Evolutionary conservation across 257 asterid genomes (phyloP).

Genomic region (Perilla frutescens): DNA sequence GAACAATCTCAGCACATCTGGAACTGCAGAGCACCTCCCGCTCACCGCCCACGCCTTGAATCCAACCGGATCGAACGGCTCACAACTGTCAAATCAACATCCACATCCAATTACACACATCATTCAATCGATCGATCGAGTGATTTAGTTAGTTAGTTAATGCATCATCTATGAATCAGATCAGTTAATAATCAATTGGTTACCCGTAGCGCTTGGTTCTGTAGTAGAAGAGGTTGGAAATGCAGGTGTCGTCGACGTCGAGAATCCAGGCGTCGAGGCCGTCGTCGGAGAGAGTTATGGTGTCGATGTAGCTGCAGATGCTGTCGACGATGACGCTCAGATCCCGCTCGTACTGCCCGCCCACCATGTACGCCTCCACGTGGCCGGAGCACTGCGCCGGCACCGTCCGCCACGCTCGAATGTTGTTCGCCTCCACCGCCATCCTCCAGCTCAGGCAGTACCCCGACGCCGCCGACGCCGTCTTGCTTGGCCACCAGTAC

Average conservation of each 20-base stretch:
- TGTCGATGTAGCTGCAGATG: conserved; percentile 44
- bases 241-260: conserved; percentile 70
- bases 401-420: conserved; percentile 63
- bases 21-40: conserved; percentile 52
- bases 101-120: too few species aligned
- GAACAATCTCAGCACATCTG: conserved; percentile 55
- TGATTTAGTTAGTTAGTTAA: background rate
- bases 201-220: conserved; percentile 52
- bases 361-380: conserved; percentile 54
- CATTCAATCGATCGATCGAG: background rate
- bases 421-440: conserved; percentile 73
- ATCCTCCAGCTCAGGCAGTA: conserved; percentile 73
- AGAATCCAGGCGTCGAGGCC: conserved; percentile 71
- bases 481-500: conserved; percentile 31
- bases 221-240: conserved; percentile 63
- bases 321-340: conserved; percentile 46
- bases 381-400: conserved; percentile 57
- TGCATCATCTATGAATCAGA: too few species aligned
- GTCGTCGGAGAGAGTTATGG: conserved; percentile 39
- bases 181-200: too few species aligned
- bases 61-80: conserved; percentile 63
- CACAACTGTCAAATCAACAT: conserved; percentile 43
- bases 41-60: conserved; percentile 64
- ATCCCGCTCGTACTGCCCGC: conserved; percentile 59
- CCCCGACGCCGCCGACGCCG: conserved; percentile 13